Percentiles rank a stretch among this genome's conserved stretches.
These are phyloP conservation scores for Penicillium sp. DNA, from an alignment of 2,329 filamentous ascomycete species.

Conservation along the genomic window DNA sequence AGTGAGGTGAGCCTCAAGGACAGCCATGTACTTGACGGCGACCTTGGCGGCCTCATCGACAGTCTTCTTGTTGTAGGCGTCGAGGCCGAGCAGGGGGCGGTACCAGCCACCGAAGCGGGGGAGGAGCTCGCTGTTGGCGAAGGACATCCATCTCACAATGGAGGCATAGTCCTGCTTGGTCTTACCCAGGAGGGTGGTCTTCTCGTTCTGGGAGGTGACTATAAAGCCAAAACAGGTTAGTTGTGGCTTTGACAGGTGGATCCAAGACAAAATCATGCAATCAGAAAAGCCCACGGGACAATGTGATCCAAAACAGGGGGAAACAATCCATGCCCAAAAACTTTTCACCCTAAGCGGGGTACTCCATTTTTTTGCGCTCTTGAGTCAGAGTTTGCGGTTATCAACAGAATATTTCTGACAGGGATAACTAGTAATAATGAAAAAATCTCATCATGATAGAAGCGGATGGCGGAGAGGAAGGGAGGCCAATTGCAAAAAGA, in stretches of 20 bases:
- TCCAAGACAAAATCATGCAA: slow-evolving; percentile 12
- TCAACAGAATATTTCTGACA: slow-evolving; percentile 97
- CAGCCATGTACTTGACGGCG: slow-evolving; percentile 64
- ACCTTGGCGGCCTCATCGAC: slow-evolving; percentile 77
- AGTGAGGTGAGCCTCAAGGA: slow-evolving; percentile 83
- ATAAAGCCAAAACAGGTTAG: slow-evolving; percentile 26
- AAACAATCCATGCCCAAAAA: slow-evolving; percentile 9
- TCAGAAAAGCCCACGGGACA: slow-evolving; percentile 12
- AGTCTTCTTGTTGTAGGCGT: slow-evolving; percentile 96
- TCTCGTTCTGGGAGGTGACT: slow-evolving; percentile 99
- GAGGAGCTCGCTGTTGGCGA: slow-evolving; percentile 86
- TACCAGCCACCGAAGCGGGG: slow-evolving; percentile 74
- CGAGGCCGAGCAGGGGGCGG: slow-evolving; percentile 76
- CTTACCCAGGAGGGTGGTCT: slow-evolving; percentile 98
- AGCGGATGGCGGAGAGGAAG: slow-evolving; percentile 2
- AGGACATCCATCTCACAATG: slow-evolving; percentile 98
- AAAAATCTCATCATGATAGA: slow-evolving; percentile 69
- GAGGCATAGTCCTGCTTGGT: slow-evolving; percentile 99
- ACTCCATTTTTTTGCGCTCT: slow-evolving; percentile 49
- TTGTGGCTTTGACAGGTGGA: slow-evolving; percentile 11
- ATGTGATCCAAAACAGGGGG: slow-evolving; percentile 15
- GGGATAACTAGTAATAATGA: slow-evolving; percentile 81
- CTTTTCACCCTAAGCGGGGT: slow-evolving; percentile 30
- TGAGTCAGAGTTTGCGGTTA: slow-evolving; percentile 67
- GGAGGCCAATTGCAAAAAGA: slow-evolving; percentile 5